phyloP scores from a whole-genome alignment of 2,329 filamentous ascomycete genomes.

The Colletotrichum sp. region DNA sequence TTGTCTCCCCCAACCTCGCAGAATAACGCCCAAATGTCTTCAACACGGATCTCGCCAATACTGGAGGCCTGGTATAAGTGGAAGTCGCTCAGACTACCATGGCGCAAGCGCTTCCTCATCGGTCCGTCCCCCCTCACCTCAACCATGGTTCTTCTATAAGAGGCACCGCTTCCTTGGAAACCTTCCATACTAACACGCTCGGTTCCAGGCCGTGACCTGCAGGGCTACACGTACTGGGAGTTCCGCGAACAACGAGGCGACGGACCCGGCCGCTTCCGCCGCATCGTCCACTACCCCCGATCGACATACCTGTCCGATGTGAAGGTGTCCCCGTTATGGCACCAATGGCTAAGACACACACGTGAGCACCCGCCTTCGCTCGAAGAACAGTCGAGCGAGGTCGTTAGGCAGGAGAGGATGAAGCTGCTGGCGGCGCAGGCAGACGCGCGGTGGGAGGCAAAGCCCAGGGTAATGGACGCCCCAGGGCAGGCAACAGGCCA shows the following conservation, averaged over 20 bases:
- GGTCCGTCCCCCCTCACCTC: constrained; percentile 45
- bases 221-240: constrained; percentile 74
- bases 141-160: not conserved
- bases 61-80: constrained; percentile 59
- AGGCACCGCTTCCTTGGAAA: not conserved
- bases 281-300: constrained; percentile 65
- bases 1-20: not conserved
- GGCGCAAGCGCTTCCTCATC: constrained; percentile 67
- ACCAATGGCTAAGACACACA: constrained; percentile 71
- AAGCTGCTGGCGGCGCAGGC: constrained; percentile 64
- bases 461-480: constrained; percentile 53
- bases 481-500: constrained; percentile 32
- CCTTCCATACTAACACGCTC: not conserved
- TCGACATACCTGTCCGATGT: constrained; percentile 60
- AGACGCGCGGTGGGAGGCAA: constrained; percentile 68
- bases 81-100: constrained; percentile 67
- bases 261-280: constrained; percentile 54
- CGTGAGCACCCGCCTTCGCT: constrained; percentile 60
- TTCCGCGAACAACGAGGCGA: constrained; percentile 58
- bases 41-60: constrained; percentile 20
- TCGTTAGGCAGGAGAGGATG: constrained; percentile 57
- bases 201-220: constrained; percentile 62
- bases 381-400: constrained; percentile 60
- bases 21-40: not conserved
- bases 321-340: constrained; percentile 66